Conservation (phyloP, 345 rosid genomes). For the Gossypium longicalyx region DNA sequence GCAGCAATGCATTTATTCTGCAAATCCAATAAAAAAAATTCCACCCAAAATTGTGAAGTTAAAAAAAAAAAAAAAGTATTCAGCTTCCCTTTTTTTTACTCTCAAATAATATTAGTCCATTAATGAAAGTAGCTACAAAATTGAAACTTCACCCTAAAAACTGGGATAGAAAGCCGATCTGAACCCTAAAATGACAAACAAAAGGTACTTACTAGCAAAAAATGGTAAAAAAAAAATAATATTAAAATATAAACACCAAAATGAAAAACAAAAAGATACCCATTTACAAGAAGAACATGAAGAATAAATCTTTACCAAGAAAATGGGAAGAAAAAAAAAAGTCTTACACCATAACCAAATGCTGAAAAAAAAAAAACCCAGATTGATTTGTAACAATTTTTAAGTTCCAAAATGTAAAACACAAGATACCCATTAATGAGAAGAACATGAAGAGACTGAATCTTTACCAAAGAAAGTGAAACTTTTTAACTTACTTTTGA, state of each 20-base stretch:
- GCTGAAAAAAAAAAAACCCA: background rate
- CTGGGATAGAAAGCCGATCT: background rate
- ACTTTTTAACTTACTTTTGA: slow-evolving; percentile 33
- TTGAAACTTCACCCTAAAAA: background rate
- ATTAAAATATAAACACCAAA: background rate
- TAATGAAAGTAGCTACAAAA: slow-evolving; percentile 9
- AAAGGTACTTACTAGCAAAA: slow-evolving; percentile 8
- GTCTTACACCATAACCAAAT: background rate
- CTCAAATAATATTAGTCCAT: slow-evolving; percentile 1
- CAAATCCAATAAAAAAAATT: background rate
- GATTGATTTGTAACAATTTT: background rate
- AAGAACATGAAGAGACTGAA: slow-evolving; percentile 12
- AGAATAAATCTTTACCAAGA: background rate
- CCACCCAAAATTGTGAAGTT: background rate
- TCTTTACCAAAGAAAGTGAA: background rate
- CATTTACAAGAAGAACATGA: slow-evolving; percentile 14
- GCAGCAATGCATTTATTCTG: slow-evolving; percentile 26
- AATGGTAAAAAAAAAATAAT: slow-evolving; percentile 5
- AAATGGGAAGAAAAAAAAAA: background rate
- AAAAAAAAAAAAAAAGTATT: background rate
- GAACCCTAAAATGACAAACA: background rate
- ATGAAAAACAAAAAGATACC: slow-evolving; percentile 13
- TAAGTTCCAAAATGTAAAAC: slow-evolving; percentile 10
- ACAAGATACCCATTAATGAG: slow-evolving; percentile 14
- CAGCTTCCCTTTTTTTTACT: background rate